A percentile compares a stretch with the other conserved stretches of the same genome.
These are phyloP conservation scores for Gossypium davidsonii DNA, from an alignment of 441 rosid genomes.

Conservation along the genomic window DNA sequence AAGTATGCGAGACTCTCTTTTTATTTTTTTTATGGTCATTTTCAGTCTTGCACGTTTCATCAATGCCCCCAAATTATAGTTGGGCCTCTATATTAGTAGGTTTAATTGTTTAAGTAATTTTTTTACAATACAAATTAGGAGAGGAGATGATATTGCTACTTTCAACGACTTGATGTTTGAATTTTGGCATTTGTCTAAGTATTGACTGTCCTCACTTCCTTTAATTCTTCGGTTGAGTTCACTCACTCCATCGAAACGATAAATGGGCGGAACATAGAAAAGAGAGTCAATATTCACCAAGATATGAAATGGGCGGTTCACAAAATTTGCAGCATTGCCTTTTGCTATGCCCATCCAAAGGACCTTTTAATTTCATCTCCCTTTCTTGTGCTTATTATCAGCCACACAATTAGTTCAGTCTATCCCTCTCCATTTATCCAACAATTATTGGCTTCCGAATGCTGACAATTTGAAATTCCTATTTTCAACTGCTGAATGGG, in stretches of 20 bases:
- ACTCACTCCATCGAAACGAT: too few species aligned
- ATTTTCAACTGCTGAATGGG: too few species aligned
- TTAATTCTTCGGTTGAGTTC: too few species aligned
- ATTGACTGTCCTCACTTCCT: too few species aligned
- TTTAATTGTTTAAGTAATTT: background rate
- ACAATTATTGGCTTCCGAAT: background rate
- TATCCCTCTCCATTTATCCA: background rate
- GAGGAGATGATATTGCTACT: too few species aligned
- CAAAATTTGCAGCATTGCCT: background rate
- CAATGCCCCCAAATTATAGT: background rate
- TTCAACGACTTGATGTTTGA: too few species aligned
- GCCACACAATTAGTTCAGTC: background rate
- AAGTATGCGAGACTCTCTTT: background rate
- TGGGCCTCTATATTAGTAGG: background rate
- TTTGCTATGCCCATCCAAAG: background rate
- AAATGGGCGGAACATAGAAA: background rate
- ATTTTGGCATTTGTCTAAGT: too few species aligned
- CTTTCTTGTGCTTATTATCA: background rate
- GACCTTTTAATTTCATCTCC: background rate
- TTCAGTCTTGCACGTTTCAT: background rate
- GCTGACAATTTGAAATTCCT: too few species aligned
- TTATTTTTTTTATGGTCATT: background rate
- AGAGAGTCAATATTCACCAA: background rate
- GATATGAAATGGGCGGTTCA: slow-evolving; percentile 6
- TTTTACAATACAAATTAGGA: too few species aligned